Conservation (phyloP, 257 asterid genomes). For the Osmanthus fragrans region DNA sequence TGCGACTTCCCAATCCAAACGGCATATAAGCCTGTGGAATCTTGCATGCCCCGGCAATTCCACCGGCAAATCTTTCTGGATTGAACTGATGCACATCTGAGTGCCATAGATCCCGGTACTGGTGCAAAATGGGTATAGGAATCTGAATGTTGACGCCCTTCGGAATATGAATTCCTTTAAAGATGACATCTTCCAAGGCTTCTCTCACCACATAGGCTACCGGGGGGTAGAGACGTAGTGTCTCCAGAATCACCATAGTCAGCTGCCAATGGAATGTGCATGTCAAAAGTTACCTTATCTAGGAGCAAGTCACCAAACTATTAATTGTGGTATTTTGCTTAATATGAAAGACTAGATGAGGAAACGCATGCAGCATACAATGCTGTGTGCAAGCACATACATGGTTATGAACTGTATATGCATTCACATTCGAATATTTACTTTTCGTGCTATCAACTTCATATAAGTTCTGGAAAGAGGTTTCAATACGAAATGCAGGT, state of each 20-base stretch:
- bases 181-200: slow-evolving; percentile 56
- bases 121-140: slow-evolving; percentile 56
- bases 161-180: slow-evolving; percentile 52
- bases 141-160: slow-evolving; percentile 61
- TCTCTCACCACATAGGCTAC: slow-evolving; percentile 61
- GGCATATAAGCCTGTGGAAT: slow-evolving; percentile 73
- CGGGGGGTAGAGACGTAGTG: slow-evolving; percentile 72
- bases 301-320: neutral
- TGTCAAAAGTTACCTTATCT: neutral
- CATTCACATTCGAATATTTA: neutral
- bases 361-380: too few species aligned
- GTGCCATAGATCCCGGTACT: slow-evolving; percentile 54
- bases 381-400: neutral
- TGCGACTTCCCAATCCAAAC: slow-evolving; percentile 62
- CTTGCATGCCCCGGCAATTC: slow-evolving; percentile 60
- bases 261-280: slow-evolving; percentile 42
- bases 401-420: neutral
- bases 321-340: neutral
- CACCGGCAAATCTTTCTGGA: slow-evolving; percentile 67
- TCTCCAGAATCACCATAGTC: slow-evolving; percentile 62
- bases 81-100: slow-evolving; percentile 46
- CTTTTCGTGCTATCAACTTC: neutral
- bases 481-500: too few species aligned
- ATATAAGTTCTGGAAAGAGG: too few species aligned
- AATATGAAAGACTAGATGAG: too few species aligned